Percentiles rank a stretch among this genome's conserved stretches.
These are phyloP conservation scores for Candolleomyces efflorescens DNA, from an alignment of 768 basidiomycete species.

Conservation along the genomic window DNA sequence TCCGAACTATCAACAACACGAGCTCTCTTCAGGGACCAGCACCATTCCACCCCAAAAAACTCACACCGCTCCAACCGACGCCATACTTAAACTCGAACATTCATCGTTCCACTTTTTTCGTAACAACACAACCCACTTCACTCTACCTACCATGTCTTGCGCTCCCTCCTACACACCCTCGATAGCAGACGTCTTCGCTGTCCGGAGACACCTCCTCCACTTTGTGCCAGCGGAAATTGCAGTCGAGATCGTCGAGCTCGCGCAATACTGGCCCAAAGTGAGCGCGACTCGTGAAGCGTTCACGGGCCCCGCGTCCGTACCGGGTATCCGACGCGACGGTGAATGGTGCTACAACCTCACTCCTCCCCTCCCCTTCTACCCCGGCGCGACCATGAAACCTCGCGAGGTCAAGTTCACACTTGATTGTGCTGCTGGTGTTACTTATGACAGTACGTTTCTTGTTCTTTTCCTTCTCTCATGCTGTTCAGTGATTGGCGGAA, in stretches of 20 bases:
- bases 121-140: not conserved
- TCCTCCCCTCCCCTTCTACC: slow-evolving; percentile 5
- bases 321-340: not conserved
- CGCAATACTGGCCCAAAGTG: slow-evolving; percentile 14
- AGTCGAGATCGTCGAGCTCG: slow-evolving; percentile 12
- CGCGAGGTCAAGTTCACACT: slow-evolving; percentile 9
- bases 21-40: no score
- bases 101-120: no score
- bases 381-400: not conserved
- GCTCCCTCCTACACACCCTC: not conserved
- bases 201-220: slow-evolving; percentile 6
- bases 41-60: no score
- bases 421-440: slow-evolving; percentile 11
- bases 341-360: slow-evolving; percentile 15
- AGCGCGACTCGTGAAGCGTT: slow-evolving; percentile 5
- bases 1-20: no score
- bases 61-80: no score
- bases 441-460: not conserved
- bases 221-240: slow-evolving; percentile 15
- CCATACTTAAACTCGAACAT: no score
- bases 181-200: slow-evolving; percentile 7
- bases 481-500: no score
- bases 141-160: not conserved
- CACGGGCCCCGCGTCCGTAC: not conserved
- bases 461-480: not conserved